Base-by-base conservation (phyloP, 2,329 filamentous ascomycete genomes). In the Scorias spongiosa region DNA sequence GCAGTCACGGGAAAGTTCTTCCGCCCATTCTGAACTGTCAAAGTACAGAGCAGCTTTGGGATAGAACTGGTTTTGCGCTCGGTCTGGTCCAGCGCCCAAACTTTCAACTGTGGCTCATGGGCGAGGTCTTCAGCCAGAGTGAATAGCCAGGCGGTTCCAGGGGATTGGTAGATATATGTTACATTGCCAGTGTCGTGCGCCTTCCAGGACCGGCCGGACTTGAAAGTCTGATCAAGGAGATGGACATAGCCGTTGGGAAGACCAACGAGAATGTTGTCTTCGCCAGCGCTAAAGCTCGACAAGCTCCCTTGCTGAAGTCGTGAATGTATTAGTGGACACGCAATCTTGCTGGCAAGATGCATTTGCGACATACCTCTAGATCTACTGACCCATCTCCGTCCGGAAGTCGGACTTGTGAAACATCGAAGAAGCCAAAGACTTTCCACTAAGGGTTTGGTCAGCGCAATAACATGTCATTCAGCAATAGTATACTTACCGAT, bases 351-450 rank as follows among this genome's bases (percentile, higher is more conserved):
- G 10, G 20, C 29, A 30, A 26, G 2, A 5, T 34, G 29, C 1
- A 5, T 28, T 40, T 9, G 5, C 30, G 15, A 49, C 45, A 37
- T 44, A 54, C 54, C 57, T 66, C 54, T 55, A 60, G 51, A 39
- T 52, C 46, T 39, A 58, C 45, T 29, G 79, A 78, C 60, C 78
- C 81, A 60, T 93, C 85, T 57, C 81, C 81, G 62, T 93, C 82
- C 54, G 74, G 75, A 56, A 88, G 74, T 59, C 81, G 78, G 63
- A 95, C 80, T 61, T 84, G 81, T 61, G 79, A 79, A 63, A 93
- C 86, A 67, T 95, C 86, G 76, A 98, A 96, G 80, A 98, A 98
- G 74, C 93, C 88, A 71, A 98, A 98, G 55, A 83, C 81, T 83
- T 95, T 95, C 89, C 91, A 96, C 89, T 94, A 51, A 3, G 20